phyloP scores from a whole-genome alignment of 768 basidiomycete species.

The Pseudohyphozyma bogoriensis region DNA sequence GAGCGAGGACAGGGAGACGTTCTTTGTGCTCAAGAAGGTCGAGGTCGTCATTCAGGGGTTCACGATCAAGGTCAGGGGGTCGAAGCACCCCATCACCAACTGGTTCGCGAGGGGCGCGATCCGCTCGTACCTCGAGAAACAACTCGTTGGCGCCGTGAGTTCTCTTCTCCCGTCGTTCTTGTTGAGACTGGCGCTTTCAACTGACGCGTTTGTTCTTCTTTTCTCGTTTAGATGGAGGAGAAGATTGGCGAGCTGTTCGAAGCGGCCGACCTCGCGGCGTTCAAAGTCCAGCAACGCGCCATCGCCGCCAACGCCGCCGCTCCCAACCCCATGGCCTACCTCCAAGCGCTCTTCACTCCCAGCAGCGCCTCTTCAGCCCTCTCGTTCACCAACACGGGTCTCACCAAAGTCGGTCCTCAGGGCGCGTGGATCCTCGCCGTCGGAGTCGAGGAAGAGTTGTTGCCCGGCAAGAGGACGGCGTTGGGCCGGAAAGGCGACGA shows the following conservation, averaged over 20 bases:
- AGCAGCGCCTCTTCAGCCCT: background rate
- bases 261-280: conserved; percentile 36
- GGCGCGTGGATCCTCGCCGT: conserved; percentile 42
- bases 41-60: conserved; percentile 20
- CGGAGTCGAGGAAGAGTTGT: conserved; percentile 40
- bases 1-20: conserved; percentile 40
- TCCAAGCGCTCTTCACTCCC: conserved; percentile 21
- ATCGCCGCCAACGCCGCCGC: conserved; percentile 18
- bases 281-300: conserved; percentile 33
- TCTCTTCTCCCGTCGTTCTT: too few relatives aligned
- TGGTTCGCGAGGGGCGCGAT: conserved; percentile 17
- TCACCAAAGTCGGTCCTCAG: conserved; percentile 40
- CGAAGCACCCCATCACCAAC: conserved; percentile 14
- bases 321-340: conserved; percentile 22
- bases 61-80: conserved; percentile 9
- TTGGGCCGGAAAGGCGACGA: conserved; percentile 33
- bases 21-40: conserved; percentile 40
- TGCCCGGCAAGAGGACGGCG: conserved; percentile 9
- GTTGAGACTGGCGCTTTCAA: background rate
- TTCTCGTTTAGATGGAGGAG: conserved; percentile 16
- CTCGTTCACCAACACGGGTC: conserved; percentile 31
- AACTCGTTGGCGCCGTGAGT: conserved; percentile 20
- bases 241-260: conserved; percentile 16
- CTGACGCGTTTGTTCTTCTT: background rate
- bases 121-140: conserved; percentile 10